A percentile compares a stretch with the other conserved stretches of the same genome.
These are phyloP conservation scores for Penicillium polonicum DNA, from an alignment of 2,329 filamentous ascomycete genomes.

Conservation along the genomic window DNA sequence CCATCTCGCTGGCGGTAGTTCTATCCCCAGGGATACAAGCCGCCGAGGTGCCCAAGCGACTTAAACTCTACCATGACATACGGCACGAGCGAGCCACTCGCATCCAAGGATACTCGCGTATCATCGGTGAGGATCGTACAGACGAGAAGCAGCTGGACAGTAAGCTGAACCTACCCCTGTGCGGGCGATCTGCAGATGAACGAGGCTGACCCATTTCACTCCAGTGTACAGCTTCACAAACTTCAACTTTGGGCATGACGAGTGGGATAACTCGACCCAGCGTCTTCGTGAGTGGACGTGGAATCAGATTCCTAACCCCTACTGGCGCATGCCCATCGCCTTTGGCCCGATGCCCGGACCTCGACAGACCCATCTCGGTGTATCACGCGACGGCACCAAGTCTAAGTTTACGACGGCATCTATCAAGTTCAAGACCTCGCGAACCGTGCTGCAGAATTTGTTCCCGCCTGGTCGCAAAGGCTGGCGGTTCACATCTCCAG, in stretches of 20 bases:
- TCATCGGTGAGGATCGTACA: neutral
- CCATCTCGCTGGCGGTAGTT: conserved; percentile 57
- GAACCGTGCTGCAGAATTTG: conserved; percentile 51
- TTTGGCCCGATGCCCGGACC: conserved; percentile 52
- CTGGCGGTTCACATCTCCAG: conserved; percentile 41
- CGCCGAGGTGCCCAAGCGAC: conserved; percentile 53
- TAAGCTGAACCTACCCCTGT: neutral
- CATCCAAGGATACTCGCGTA: conserved; percentile 47
- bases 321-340: conserved; percentile 48
- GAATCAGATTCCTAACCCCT: conserved; percentile 44
- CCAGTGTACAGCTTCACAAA: neutral
- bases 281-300: conserved; percentile 48
- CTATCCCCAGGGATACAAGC: conserved; percentile 48
- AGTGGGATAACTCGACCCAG: conserved; percentile 55
- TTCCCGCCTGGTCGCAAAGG: conserved; percentile 45
- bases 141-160: neutral
- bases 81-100: conserved; percentile 57
- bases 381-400: conserved; percentile 23
- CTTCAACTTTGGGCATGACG: conserved; percentile 58
- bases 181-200: too few relatives aligned
- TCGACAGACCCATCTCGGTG: conserved; percentile 35
- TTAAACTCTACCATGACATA: conserved; percentile 60
- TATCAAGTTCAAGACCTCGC: conserved; percentile 52
- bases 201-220: too few relatives aligned
- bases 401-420: conserved; percentile 49